phyloP scores from a whole-genome alignment of 2,329 filamentous ascomycete genomes.

The Bertia moriformis region DNA sequence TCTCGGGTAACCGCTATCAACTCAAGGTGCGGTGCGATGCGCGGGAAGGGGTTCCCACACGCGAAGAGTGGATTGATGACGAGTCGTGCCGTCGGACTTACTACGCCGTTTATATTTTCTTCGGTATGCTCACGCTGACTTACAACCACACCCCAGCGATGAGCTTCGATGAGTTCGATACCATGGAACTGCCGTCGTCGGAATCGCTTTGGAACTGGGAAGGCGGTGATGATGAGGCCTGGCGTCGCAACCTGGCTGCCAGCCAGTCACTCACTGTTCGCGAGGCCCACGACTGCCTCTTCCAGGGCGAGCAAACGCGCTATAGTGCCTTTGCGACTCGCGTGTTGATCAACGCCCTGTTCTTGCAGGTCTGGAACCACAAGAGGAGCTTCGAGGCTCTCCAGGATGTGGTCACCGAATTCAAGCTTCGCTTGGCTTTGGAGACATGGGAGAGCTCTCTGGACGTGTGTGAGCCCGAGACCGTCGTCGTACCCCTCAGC shows the following conservation, averaged over 20 bases:
- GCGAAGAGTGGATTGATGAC: constrained; percentile 89
- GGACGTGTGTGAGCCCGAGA: constrained; percentile 82
- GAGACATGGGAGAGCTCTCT: constrained; percentile 99
- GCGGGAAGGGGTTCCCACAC: constrained; percentile 63
- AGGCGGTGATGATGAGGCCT: constrained; percentile 62
- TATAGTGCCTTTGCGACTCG: constrained; percentile 96
- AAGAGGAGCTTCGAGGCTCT: constrained; percentile 95
- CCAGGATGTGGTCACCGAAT: constrained; percentile 94
- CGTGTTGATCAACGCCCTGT: constrained; percentile 96
- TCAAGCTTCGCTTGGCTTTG: constrained; percentile 85
- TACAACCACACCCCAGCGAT: constrained; percentile 98
- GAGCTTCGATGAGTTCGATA: constrained; percentile 95
- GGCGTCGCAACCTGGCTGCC: constrained; percentile 63
- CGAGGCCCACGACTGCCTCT: constrained; percentile 85
- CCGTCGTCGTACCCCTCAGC: constrained; percentile 73
- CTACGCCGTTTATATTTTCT: constrained; percentile 98
- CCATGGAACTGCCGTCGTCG: constrained; percentile 78
- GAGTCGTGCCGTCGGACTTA: constrained; percentile 93
- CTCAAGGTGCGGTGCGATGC: constrained; percentile 84
- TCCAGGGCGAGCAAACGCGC: constrained; percentile 76
- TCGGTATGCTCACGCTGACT: constrained; percentile 81
- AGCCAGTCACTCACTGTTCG: constrained; percentile 74
- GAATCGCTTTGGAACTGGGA: constrained; percentile 89
- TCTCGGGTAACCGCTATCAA: constrained; percentile 91
- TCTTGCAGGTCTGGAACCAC: constrained; percentile 97